A percentile compares a stretch with the other conserved stretches of the same genome.
These are phyloP conservation scores for Hemileccinum impolitum DNA, from an alignment of 768 basidiomycete genomes.

Conservation along the genomic window DNA sequence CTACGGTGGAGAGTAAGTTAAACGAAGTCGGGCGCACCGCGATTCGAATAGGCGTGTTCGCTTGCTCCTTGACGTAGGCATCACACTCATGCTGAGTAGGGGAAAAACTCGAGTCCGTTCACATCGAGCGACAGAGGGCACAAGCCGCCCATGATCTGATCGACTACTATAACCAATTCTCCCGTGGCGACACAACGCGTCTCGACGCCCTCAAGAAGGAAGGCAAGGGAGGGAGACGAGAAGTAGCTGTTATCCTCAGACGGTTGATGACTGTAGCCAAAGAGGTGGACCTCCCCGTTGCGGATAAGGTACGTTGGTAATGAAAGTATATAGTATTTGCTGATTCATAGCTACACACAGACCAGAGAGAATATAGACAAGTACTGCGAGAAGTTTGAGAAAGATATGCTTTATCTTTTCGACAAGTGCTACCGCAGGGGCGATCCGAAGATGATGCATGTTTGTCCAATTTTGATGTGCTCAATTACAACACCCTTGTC, in stretches of 20 bases:
- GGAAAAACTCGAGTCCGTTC: conserved; percentile 93
- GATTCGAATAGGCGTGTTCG: conserved; percentile 73
- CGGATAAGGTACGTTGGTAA: conserved; percentile 60
- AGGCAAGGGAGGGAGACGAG: conserved; percentile 81
- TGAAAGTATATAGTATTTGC: background rate
- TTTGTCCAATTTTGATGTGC: conserved; percentile 34
- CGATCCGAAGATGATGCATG: conserved; percentile 99
- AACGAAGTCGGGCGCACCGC: conserved; percentile 93
- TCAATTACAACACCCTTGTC: conserved; percentile 5
- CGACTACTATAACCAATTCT: conserved; percentile 91
- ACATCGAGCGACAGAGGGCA: conserved; percentile 86
- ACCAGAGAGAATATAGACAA: conserved; percentile 91
- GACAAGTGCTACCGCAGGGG: conserved; percentile 95
- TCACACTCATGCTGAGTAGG: conserved; percentile 43
- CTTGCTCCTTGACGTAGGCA: background rate
- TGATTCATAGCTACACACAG: conserved; percentile 34
- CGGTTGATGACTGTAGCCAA: conserved; percentile 84
- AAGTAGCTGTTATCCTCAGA: conserved; percentile 84
- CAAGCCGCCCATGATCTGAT: conserved; percentile 94
- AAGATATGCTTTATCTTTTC: conserved; percentile 95
- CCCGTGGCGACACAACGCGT: conserved; percentile 70
- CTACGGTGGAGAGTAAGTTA: conserved; percentile 87
- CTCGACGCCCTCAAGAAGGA: conserved; percentile 81
- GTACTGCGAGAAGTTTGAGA: conserved; percentile 98
- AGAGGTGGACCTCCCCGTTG: conserved; percentile 85